A percentile compares a stretch with the other conserved stretches of the same genome.
Evolutionary conservation across 2,329 filamentous ascomycete species (phyloP).

Genomic region (Sclerotinia spermophila): DNA sequence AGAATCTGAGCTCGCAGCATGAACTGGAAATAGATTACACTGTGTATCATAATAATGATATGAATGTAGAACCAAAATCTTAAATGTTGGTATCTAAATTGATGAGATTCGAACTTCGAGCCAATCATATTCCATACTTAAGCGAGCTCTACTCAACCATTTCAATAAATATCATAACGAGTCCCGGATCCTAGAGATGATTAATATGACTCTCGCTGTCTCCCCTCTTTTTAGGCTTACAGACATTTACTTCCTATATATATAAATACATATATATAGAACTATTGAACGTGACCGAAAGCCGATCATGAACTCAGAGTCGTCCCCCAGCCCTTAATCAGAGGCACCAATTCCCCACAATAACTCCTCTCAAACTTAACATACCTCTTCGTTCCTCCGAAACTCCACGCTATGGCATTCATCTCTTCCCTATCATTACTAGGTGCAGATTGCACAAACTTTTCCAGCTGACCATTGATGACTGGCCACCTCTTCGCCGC

Average conservation of each 20-base stretch:
- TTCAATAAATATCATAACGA: too few species aligned
- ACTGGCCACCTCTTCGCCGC: background rate
- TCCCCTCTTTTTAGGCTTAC: too few species aligned
- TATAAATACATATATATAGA: too few species aligned
- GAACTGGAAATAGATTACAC: background rate
- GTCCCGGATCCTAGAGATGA: too few species aligned
- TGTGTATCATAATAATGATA: background rate
- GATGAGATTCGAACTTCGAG: too few species aligned
- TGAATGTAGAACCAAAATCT: background rate
- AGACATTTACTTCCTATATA: too few species aligned
- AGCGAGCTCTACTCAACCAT: too few species aligned
- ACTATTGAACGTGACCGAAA: background rate
- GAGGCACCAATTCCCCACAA: constrained; percentile 10
- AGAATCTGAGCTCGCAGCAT: background rate
- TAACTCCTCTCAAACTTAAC: constrained; percentile 18
- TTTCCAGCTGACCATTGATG: background rate
- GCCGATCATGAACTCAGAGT: background rate
- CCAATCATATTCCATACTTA: too few species aligned
- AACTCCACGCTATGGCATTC: constrained; percentile 16
- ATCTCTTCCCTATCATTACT: constrained; percentile 13
- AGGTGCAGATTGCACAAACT: background rate
- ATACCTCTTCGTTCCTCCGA: constrained; percentile 15
- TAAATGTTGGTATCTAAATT: background rate
- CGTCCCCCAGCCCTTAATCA: constrained; percentile 9
- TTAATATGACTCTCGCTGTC: too few species aligned